phyloP scores from a whole-genome alignment of 306 rosid species.

The Cicer cuneatum region DNA sequence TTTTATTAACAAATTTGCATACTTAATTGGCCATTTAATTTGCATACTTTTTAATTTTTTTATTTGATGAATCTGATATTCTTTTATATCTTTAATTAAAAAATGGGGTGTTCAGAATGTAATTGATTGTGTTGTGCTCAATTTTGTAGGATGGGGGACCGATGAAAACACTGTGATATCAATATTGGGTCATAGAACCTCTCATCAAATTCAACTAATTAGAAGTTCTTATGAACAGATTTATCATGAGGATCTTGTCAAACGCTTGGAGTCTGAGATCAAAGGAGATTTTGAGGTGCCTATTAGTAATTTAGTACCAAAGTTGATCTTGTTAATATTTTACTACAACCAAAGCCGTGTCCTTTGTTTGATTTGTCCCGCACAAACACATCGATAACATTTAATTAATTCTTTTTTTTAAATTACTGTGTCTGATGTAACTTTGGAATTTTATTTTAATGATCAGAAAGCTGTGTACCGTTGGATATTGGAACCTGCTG shows the following conservation, averaged over 20 bases:
- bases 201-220: slow-evolving; percentile 67
- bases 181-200: slow-evolving; percentile 68
- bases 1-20: neutral
- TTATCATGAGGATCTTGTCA: slow-evolving; percentile 75
- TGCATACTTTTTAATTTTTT: neutral
- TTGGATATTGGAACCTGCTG: slow-evolving; percentile 71
- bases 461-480: slow-evolving; percentile 81
- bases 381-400: too few relatives aligned
- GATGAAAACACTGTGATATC: slow-evolving; percentile 69
- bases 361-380: too few relatives aligned
- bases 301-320: neutral
- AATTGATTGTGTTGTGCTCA: neutral
- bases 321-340: neutral
- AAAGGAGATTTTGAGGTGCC: slow-evolving; percentile 82
- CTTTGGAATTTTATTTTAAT: neutral
- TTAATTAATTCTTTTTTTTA: too few relatives aligned
- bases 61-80: too few relatives aligned
- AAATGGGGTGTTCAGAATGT: too few relatives aligned
- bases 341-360: neutral
- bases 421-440: too few relatives aligned
- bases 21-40: neutral
- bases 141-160: slow-evolving; percentile 78
- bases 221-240: slow-evolving; percentile 65
- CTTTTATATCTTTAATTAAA: too few relatives aligned
- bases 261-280: slow-evolving; percentile 79